Base-by-base conservation (phyloP, 345 rosid species). In the Euphorbia lathyris region DNA sequence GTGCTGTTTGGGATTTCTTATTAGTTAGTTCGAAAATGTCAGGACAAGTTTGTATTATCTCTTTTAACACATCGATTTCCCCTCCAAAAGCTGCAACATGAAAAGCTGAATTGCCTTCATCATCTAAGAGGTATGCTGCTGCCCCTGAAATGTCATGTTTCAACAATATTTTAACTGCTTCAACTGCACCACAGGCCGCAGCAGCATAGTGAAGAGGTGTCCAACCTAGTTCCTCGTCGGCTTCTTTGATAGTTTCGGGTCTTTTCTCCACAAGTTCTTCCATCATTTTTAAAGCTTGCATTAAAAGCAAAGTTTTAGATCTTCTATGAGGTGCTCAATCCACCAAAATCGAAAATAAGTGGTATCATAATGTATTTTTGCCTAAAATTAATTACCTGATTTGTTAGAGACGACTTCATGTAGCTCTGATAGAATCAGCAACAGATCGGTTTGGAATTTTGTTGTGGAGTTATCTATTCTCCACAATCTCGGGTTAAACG, bases 1-100 rank as follows among this genome's bases (percentile, higher is more conserved):
- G 83, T 63, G 76, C 76, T 5, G 68, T 77, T 22, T 68, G 70
- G 8, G 71, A 73, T 45, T 57, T 63, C 9, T 25, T 25, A 22
- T 30, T 64, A 26, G 74, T 38, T 16, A 80, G 42, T 43, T 43
- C 48, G 16, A 11, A 43, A 43, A 11, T 43, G 48, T 43, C 48
- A 43, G 48, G 48, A 43, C 48, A 43, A 43, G 4, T 43, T 43
- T 43, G 48, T 43, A 43, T 2, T 43, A 43, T 1, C 48, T 43
- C 48, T 43, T 43, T 43, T 43, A 43, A 8, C 7, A 43, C 48
- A 4, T 43, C 13, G 13, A 43, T 9, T 1, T 43, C 4, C 7
- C 48, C 13, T 13, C 16, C 16, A 9, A 43, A 43, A 8, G 48
- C 48, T 43, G 48, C 48, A 9, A 43, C 13, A 43, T 43, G 48